Base-by-base conservation (phyloP, 1,284 basidiomycete genomes). In the Agroathelia rolfsii region DNA sequence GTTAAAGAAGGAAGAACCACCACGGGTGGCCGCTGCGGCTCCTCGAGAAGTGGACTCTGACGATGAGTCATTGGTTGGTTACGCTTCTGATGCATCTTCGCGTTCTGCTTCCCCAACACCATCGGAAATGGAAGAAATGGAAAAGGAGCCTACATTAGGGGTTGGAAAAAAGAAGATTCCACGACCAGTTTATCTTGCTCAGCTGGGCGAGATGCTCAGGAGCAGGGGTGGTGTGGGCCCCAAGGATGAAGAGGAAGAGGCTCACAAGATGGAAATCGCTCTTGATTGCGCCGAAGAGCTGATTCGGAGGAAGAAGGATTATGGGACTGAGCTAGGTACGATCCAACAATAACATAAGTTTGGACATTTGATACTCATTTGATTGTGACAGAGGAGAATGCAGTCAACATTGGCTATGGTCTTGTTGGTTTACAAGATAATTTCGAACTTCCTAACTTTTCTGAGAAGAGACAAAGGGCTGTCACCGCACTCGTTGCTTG, bases 301-400 rank as follows among this genome's bases (percentile, higher is more conserved):
- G 30, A 79, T 96, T 15, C 60, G 89, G 32, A 74, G 74, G 43
- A 96, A 93, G 57, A 65, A 66, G 28, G 68, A 63, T 11, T 95
- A 82, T 54, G 92, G 92, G 11, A 76, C 74, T 2, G 90, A 95
- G 48, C 65, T 95, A 12, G 76, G 89, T 89, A 43, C 27, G 64
- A 55, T 32, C 13, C n/a, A n/a, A n/a, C n/a, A n/a, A n/a, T n/a
- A n/a, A n/a, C n/a, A n/a, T n/a, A n/a, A n/a, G n/a, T n/a, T n/a
- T n/a, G n/a, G n/a, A n/a, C n/a, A 6, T 15, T 24, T n/a, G n/a
- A 28, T 35, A 28, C 34, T 27, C n/a, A n/a, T n/a, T n/a, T n/a
- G n/a, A n/a, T 5, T 35, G n/a, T 12, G 26, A 11, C 43, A 86
- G 86, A 77, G 40, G 94, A 97, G 56, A 94, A 93, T 46, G 82